Evolutionary conservation across 192 early-diverging fungal species (phyloP), one percentile per base, ranked within the genome.

Genomic region (Kickxella alabastrina): DNA sequence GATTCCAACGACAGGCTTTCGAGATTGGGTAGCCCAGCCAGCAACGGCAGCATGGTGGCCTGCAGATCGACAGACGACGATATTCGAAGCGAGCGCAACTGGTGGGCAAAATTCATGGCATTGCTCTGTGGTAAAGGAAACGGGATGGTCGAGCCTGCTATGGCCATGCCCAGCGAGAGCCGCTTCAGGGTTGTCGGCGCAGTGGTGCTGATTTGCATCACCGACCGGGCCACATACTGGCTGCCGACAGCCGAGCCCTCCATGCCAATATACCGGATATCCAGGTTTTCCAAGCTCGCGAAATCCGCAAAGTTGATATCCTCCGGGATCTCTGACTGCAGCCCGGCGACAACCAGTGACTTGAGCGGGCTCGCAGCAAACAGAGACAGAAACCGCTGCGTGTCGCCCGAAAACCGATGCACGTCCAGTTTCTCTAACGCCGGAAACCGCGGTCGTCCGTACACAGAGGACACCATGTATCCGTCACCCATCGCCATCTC

Each of bases 401-500:
- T 6, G 24, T 42, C 10, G 8, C 54, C 48, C 3, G 54, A 13
- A 32, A 57, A 52, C 54, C 62, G 43, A 1, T 54, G 24, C 12
- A 64, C 17, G 2, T 40, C 53, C 9, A 64, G 49, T 19, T 27
- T 40, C 6, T 8, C 26, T 41, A 64, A 43, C 1, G 19, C 35
- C 2, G 62, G 54, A n/a, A 64, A 64, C 43, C 8, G 24, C 3
- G 54, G 62, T 13, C 7, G 17, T 2, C 59, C 52, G 24, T 39
- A 36, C n/a, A 3, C 23, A 1, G 44, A 21, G 0, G 44, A 44
- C 23, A 6, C 22, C 36, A 52, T 29, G 36, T 42, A 41, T 1
- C 44, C 27, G 24, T n/a, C 15, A 5, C 28, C 37, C 5, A 6
- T n/a, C 0, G 9, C 6, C 14, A 4, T 39, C 21, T 23, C 18